These are phyloP conservation scores for Lactifluus volemus DNA, from an alignment of 768 basidiomycete species.

Conservation along the genomic window DNA sequence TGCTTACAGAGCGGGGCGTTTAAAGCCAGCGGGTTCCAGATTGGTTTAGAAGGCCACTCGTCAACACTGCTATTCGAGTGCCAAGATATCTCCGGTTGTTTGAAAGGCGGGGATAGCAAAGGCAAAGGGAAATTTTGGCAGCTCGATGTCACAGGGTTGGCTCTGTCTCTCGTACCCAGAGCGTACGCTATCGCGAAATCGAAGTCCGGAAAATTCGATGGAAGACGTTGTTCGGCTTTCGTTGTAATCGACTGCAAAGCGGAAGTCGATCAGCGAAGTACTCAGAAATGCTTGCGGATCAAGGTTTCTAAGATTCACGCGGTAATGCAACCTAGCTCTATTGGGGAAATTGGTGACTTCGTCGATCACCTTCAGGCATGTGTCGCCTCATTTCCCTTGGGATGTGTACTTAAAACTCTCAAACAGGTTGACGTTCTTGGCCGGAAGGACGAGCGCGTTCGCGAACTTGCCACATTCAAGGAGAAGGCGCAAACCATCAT, in stretches of 20 bases:
- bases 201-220: conserved; percentile 38
- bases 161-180: conserved; percentile 73
- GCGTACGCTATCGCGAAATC: conserved; percentile 29
- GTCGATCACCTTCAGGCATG: conserved; percentile 73
- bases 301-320: conserved; percentile 75
- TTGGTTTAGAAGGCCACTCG: conserved; percentile 67
- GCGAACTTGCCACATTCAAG: conserved; percentile 76
- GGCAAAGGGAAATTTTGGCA: conserved; percentile 41
- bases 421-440: conserved; percentile 62
- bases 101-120: conserved; percentile 38
- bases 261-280: conserved; percentile 12
- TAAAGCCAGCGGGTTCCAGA: conserved; percentile 71
- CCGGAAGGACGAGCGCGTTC: conserved; percentile 64
- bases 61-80: conserved; percentile 73
- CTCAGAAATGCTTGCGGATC: conserved; percentile 38
- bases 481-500: conserved; percentile 69
- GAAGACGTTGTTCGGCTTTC: conserved; percentile 69
- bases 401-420: conserved; percentile 18
- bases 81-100: conserved; percentile 57
- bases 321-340: conserved; percentile 89
- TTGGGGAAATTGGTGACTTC: conserved; percentile 85
- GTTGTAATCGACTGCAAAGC: conserved; percentile 67
- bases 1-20: conserved; percentile 37
- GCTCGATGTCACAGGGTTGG: conserved; percentile 61
- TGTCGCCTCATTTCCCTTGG: not conserved